Evolutionary conservation across 768 basidiomycete species (phyloP).

Genomic region (Collybia mongolica): DNA sequence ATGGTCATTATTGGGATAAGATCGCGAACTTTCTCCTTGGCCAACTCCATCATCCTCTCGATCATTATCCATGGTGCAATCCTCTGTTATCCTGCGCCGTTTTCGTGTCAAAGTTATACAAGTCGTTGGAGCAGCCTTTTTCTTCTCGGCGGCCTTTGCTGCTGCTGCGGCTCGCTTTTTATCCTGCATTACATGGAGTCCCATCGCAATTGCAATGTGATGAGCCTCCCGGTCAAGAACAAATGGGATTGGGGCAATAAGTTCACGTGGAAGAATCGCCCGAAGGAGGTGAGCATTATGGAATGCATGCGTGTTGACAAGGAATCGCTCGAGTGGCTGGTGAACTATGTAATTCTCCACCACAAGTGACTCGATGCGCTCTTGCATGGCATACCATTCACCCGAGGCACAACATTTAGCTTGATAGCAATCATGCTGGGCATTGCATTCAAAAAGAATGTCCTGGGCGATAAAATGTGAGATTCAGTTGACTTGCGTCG

Average conservation of each 20-base stretch:
- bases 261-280: slow-evolving; percentile 17
- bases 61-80: too few species aligned
- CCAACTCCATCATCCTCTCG: too few species aligned
- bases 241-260: slow-evolving; percentile 14
- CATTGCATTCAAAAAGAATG: slow-evolving; percentile 18
- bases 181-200: neutral
- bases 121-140: too few species aligned
- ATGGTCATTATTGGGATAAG: too few species aligned
- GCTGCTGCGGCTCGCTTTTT: neutral
- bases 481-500: too few species aligned
- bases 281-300: slow-evolving; percentile 28
- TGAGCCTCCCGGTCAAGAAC: neutral
- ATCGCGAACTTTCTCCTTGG: too few species aligned
- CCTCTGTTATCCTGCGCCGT: too few species aligned
- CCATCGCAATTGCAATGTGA: too few species aligned
- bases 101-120: too few species aligned
- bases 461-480: slow-evolving; percentile 7
- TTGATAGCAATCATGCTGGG: slow-evolving; percentile 19
- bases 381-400: slow-evolving; percentile 10
- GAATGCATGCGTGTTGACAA: slow-evolving; percentile 28
- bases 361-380: slow-evolving; percentile 4
- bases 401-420: slow-evolving; percentile 15
- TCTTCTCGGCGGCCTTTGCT: neutral
- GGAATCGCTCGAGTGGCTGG: slow-evolving; percentile 5
- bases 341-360: slow-evolving; percentile 11